A percentile compares a stretch with the other conserved stretches of the same genome.
phyloP scores from a whole-genome alignment of 805 yeast genomes.

The Metschnikowia similis region DNA sequence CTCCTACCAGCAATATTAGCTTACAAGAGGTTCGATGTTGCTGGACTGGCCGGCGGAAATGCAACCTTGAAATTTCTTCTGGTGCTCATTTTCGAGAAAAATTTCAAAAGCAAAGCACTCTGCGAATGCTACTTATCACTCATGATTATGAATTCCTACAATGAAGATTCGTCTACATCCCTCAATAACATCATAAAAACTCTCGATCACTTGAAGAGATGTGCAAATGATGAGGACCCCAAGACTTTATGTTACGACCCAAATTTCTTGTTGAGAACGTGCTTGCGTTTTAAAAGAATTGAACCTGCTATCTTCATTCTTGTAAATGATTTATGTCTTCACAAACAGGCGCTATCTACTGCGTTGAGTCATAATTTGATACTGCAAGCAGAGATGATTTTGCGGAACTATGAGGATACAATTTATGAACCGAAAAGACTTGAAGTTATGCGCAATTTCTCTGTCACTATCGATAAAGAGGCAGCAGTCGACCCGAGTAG shows the following conservation, averaged over 20 bases:
- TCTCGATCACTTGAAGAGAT: conserved; percentile 21
- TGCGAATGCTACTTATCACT: conserved; percentile 71
- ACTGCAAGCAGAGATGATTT: conserved; percentile 45
- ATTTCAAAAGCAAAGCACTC: conserved; percentile 41
- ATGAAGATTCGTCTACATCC: conserved; percentile 38
- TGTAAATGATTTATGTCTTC: conserved; percentile 57
- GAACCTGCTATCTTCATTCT: conserved; percentile 72
- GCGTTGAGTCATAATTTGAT: conserved; percentile 61
- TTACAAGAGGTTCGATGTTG: conserved; percentile 48
- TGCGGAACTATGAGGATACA: conserved; percentile 27
- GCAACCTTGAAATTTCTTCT: conserved; percentile 63
- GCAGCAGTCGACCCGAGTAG: conserved; percentile 16
- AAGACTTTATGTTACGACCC: conserved; percentile 47
- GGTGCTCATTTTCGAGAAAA: conserved; percentile 41
- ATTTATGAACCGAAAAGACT: not conserved
- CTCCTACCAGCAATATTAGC: conserved; percentile 73
- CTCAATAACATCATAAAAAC: conserved; percentile 30
- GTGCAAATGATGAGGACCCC: conserved; percentile 15
- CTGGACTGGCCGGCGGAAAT: conserved; percentile 46
- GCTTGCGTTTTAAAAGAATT: conserved; percentile 54
- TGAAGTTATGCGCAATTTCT: not conserved
- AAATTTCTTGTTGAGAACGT: conserved; percentile 71
- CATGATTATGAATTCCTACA: conserved; percentile 44
- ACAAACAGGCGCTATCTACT: conserved; percentile 75
- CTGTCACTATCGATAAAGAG: not conserved